These are phyloP conservation scores for Gracilaria domingensis DNA, from an alignment of 23 red algal genomes.

Conservation along the genomic window DNA sequence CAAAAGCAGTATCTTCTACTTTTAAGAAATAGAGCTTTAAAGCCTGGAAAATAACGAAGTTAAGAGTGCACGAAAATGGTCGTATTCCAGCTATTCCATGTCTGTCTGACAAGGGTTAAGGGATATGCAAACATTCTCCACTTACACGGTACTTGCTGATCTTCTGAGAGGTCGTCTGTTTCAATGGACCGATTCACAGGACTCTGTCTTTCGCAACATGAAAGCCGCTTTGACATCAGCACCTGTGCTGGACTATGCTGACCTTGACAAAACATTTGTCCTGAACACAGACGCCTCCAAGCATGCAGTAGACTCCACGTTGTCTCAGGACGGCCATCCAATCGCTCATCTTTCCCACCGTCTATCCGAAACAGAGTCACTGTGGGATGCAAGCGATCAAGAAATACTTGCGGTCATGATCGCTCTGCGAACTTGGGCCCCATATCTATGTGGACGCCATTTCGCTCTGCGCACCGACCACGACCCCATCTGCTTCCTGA, in stretches of 20 bases:
- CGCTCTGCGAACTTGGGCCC: background rate
- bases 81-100: too few relatives aligned
- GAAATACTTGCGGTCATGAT: constrained; percentile 4
- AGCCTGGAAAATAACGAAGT: too few relatives aligned
- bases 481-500: constrained; percentile 19
- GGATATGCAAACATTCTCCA: too few relatives aligned
- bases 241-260: background rate
- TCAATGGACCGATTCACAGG: too few relatives aligned
- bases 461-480: constrained; percentile 11
- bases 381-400: constrained; percentile 31
- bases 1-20: too few relatives aligned
- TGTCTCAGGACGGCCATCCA: too few relatives aligned
- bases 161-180: too few relatives aligned
- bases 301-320: background rate
- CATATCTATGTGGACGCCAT: background rate
- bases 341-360: constrained; percentile 4
- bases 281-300: background rate
- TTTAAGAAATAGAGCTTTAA: too few relatives aligned
- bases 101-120: too few relatives aligned
- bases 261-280: background rate
- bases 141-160: too few relatives aligned
- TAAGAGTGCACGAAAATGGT: too few relatives aligned
- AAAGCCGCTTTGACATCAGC: background rate
- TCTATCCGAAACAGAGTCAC: background rate
- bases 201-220: background rate